Conservation (phyloP, 2,329 filamentous ascomycete genomes). For the Penicillium thymicola region DNA sequence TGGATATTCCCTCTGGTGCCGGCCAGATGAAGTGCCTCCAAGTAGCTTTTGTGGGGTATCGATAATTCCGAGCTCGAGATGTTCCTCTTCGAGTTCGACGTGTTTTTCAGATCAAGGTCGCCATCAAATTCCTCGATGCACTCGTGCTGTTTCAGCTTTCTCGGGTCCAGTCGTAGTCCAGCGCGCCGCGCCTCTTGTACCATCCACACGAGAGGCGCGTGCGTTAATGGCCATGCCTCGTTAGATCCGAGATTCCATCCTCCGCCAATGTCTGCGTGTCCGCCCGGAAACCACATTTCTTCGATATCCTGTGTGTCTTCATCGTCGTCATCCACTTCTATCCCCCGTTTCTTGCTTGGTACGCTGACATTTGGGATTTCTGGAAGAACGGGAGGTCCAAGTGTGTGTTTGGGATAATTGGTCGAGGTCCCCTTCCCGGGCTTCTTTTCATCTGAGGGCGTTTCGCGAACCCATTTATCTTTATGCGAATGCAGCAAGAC, state of each 20-base stretch:
- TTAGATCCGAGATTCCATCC: constrained; percentile 59
- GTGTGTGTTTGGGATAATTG: background rate
- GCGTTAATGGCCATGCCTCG: constrained; percentile 58
- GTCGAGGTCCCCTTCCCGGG: background rate
- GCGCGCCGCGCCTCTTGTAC: constrained; percentile 59
- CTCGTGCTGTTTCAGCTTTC: constrained; percentile 19
- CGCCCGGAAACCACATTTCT: constrained; percentile 69
- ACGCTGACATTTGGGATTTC: background rate
- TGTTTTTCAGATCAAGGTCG: constrained; percentile 30
- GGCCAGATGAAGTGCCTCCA: background rate
- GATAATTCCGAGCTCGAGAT: background rate
- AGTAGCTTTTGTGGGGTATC: background rate
- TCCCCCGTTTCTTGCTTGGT: background rate
- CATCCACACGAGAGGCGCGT: constrained; percentile 67
- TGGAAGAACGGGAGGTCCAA: constrained; percentile 1
- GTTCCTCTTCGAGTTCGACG: constrained; percentile 16
- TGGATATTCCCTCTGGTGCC: constrained; percentile 51
- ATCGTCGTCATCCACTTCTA: background rate
- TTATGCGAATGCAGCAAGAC: constrained; percentile 14
- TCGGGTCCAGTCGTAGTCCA: constrained; percentile 63
- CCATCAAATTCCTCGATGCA: constrained; percentile 15
- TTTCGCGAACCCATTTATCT: background rate
- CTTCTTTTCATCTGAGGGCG: background rate
- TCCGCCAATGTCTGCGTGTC: constrained; percentile 72
- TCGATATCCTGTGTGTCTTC: constrained; percentile 59